phyloP scores from a whole-genome alignment of 352 stramenopile genomes.

The Globisporangium paroecandrum region DNA sequence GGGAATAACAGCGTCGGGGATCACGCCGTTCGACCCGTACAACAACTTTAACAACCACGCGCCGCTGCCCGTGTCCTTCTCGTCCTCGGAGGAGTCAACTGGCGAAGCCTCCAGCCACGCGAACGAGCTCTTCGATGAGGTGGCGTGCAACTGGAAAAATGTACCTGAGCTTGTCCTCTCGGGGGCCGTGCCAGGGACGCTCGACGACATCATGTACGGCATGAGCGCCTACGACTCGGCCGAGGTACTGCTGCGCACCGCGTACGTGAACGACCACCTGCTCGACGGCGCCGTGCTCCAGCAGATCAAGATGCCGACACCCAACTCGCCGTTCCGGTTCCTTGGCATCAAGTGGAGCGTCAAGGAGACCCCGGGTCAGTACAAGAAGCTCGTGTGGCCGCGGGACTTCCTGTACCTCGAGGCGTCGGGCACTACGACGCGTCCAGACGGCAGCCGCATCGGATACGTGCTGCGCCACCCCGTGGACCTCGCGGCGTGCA shows the following conservation, averaged over 20 bases:
- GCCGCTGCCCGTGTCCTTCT: conserved; percentile 3
- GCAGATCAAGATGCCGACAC: conserved; percentile 19
- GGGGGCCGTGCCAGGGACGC: conserved; percentile 25
- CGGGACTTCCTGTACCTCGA: conserved; percentile 31
- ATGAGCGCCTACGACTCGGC: conserved; percentile 25
- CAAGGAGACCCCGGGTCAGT: conserved; percentile 17
- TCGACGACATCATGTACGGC: conserved; percentile 39
- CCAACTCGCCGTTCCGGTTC: conserved; percentile 27
- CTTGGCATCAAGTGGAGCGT: conserved; percentile 33
- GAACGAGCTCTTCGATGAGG: conserved; percentile 10
- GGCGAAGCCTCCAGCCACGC: background rate
- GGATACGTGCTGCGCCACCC: conserved; percentile 18
- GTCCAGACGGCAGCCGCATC: conserved; percentile 11
- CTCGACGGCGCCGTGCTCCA: conserved; percentile 27
- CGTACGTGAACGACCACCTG: conserved; percentile 29
- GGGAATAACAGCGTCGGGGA: background rate
- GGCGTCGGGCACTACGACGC: background rate
- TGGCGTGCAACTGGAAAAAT: conserved; percentile 13
- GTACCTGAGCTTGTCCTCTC: conserved; percentile 19
- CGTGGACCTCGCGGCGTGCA: conserved; percentile 7
- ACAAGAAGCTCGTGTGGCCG: conserved; percentile 15
- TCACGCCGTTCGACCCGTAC: background rate
- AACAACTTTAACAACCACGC: background rate
- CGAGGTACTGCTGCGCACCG: conserved; percentile 27
- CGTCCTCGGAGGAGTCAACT: conserved; percentile 1